A percentile compares a stretch with the other conserved stretches of the same genome.
Evolutionary conservation across 1,284 basidiomycete genomes (phyloP).

Genomic region (Jaminaea rosea): DNA sequence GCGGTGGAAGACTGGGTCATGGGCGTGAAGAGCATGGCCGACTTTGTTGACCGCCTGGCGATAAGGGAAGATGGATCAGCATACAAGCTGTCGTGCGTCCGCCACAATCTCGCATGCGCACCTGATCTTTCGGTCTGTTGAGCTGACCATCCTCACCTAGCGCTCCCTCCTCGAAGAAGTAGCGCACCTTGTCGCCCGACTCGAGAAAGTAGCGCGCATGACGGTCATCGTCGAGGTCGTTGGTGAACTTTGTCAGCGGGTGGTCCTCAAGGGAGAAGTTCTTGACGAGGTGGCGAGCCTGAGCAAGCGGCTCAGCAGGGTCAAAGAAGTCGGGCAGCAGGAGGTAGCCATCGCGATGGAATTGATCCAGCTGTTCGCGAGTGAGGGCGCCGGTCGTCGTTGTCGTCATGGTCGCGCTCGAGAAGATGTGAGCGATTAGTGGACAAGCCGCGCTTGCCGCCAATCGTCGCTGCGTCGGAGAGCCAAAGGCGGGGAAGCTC

Average conservation of each 20-base stretch:
- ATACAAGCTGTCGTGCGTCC: too few species aligned
- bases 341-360: constrained; percentile 58
- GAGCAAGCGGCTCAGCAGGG: constrained; percentile 55
- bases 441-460: too few species aligned
- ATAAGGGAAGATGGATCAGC: too few species aligned
- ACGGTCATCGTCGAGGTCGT: constrained; percentile 57
- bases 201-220: constrained; percentile 78
- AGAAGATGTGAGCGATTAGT: too few species aligned
- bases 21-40: constrained; percentile 61
- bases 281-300: constrained; percentile 61
- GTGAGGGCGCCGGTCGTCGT: constrained; percentile 17
- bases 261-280: constrained; percentile 69
- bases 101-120: too few species aligned
- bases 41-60: constrained; percentile 28
- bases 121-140: constrained; percentile 10
- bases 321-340: constrained; percentile 67
- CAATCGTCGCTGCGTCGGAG: too few species aligned
- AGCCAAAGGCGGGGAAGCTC: too few species aligned
- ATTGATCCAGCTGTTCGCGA: constrained; percentile 18
- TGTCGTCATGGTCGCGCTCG: too few species aligned
- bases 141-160: constrained; percentile 25
- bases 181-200: constrained; percentile 69
- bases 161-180: constrained; percentile 76
- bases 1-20: constrained; percentile 64
- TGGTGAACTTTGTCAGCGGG: constrained; percentile 83